Evolutionary conservation across 2,329 filamentous ascomycete genomes (phyloP).

Genomic region (Spiromastix sp.): DNA sequence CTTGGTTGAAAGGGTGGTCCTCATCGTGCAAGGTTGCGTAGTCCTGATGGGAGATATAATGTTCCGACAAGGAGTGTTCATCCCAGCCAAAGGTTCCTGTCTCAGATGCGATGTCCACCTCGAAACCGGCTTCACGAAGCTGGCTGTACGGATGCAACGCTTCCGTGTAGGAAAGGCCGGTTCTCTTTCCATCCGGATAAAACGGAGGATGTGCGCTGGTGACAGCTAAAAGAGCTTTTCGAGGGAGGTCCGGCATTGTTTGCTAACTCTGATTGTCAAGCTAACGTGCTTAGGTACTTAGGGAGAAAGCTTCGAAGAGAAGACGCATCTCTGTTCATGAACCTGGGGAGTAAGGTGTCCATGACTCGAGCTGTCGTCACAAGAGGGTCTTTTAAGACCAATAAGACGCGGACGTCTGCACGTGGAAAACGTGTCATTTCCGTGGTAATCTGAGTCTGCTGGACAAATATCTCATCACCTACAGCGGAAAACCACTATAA

Average conservation of each 20-base stretch:
- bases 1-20: slow-evolving; percentile 32
- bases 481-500: no score
- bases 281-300: no score
- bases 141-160: slow-evolving; percentile 12
- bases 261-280: no score
- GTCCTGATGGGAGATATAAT: slow-evolving; percentile 31
- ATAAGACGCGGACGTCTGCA: no score
- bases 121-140: slow-evolving; percentile 31
- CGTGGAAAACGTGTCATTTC: no score
- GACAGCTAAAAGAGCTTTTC: slow-evolving; percentile 13
- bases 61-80: slow-evolving; percentile 30
- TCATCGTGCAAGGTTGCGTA: slow-evolving; percentile 27
- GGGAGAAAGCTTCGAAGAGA: no score
- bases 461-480: no score
- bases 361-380: no score
- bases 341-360: no score
- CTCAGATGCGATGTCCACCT: slow-evolving; percentile 37
- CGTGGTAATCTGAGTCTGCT: no score
- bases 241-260: slow-evolving; percentile 11
- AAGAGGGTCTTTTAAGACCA: no score
- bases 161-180: slow-evolving; percentile 14
- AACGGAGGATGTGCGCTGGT: slow-evolving; percentile 18
- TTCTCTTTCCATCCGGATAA: slow-evolving; percentile 18
- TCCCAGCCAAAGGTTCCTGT: slow-evolving; percentile 33
- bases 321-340: no score